phyloP scores from a whole-genome alignment of 805 yeast genomes.

The Wickerhamomyces tratensis region DNA sequence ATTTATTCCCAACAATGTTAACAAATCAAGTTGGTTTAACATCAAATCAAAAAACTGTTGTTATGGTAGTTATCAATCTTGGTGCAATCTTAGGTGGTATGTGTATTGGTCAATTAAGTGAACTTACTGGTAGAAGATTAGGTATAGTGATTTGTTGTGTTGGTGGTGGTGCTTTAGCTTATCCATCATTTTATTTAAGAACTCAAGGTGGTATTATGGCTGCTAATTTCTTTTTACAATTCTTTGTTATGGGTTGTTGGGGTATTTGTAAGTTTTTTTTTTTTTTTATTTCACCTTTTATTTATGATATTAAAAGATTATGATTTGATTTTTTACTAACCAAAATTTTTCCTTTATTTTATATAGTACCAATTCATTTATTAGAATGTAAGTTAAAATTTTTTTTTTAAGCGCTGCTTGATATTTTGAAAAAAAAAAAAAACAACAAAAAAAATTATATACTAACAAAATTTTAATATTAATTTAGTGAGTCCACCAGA shows the following conservation, averaged over 20 bases:
- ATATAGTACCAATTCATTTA: slow-evolving; percentile 53
- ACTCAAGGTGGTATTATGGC: slow-evolving; percentile 35
- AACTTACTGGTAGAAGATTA: slow-evolving; percentile 51
- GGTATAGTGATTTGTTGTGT: slow-evolving; percentile 40
- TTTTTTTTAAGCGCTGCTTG: too few species aligned
- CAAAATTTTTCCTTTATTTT: too few species aligned
- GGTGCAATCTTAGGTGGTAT: slow-evolving; percentile 66
- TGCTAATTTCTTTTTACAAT: slow-evolving; percentile 58
- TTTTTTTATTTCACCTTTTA: too few species aligned
- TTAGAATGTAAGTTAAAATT: slow-evolving; percentile 29
- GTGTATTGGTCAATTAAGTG: slow-evolving; percentile 46
- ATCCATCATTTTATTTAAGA: slow-evolving; percentile 42
- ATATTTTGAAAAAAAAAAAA: too few species aligned
- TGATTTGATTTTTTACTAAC: too few species aligned
- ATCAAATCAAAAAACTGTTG: slow-evolving; percentile 41
- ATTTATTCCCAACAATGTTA: slow-evolving; percentile 57
- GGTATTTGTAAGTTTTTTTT: slow-evolving; percentile 30
- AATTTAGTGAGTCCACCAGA: slow-evolving; percentile 48
- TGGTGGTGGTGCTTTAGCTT: slow-evolving; percentile 49
- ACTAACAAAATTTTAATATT: too few species aligned
- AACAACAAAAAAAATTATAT: too few species aligned
- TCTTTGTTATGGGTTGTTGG: slow-evolving; percentile 66
- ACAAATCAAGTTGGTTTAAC: slow-evolving; percentile 39
- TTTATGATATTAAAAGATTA: too few species aligned
- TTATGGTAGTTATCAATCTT: slow-evolving; percentile 51